Evolutionary conservation across 768 basidiomycete genomes (phyloP).

Genomic region (Leccinum disarticulatum): DNA sequence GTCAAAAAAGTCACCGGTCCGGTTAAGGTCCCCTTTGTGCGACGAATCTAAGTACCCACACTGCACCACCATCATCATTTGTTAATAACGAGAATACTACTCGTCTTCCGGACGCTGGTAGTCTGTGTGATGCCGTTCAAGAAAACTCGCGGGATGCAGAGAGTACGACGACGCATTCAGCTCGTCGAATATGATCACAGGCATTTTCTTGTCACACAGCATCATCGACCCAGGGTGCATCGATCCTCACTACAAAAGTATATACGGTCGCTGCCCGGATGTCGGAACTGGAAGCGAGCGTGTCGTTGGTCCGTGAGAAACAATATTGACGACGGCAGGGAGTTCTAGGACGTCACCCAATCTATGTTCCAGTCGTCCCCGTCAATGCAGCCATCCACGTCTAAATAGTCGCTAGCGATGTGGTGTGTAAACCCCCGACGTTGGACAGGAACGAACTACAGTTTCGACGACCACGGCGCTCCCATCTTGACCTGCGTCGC

Average conservation of each 20-base stretch:
- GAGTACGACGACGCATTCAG: conserved; percentile 40
- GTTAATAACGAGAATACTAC: no score
- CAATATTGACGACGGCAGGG: conserved; percentile 72
- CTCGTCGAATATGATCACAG: conserved; percentile 91
- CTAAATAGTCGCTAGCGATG: no score
- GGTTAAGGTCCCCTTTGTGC: no score
- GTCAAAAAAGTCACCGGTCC: no score
- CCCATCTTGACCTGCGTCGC: conserved; percentile 44
- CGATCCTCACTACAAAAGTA: conserved; percentile 82
- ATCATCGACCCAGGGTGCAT: conserved; percentile 80
- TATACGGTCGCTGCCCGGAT: conserved; percentile 87
- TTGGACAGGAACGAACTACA: conserved; percentile 5
- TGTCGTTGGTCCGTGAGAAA: conserved; percentile 78
- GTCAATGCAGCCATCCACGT: no score
- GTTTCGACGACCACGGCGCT: conserved; percentile 14
- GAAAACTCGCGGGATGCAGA: no score
- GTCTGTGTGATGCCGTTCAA: no score
- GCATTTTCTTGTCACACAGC: conserved; percentile 76
- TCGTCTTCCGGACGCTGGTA: no score
- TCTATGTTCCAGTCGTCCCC: no score
- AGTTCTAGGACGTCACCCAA: conserved; percentile 49
- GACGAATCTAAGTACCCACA: no score
- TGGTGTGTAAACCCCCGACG: no score
- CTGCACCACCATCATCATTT: no score
- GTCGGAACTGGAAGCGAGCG: conserved; percentile 74